Base-by-base conservation (phyloP, 2,329 filamentous ascomycete genomes). In the Sarocladium brachiariae region DNA sequence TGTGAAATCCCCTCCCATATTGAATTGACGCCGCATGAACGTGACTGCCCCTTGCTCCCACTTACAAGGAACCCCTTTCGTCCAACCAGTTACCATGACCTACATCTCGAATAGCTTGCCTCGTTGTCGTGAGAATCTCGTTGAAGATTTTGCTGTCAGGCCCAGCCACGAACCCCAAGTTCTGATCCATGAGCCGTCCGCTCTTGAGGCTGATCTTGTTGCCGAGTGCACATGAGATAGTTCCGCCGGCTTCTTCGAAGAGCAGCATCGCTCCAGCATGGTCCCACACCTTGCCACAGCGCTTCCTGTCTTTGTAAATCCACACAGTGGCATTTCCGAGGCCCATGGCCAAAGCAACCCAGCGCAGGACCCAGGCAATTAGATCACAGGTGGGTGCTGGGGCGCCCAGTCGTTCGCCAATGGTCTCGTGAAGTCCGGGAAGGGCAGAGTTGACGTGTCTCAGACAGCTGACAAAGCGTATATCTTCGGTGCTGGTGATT, bases 91-190 rank as follows among this genome's bases (percentile, higher is more conserved):
- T 5, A 13, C 25, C 55, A 19, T 61, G 60, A 0, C 60, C 56
- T 47, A 72, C 59, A 19, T 69, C 64, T 21, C 50, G 65, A 57
- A 96, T 70, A n/a, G 95, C 89, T 55, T 82, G 78, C 65, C 86
- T 86, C 2, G 97, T 92, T 4, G 80, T 87, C 57, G 81, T 75
- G 51, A 80, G 57, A 2, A 81, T 50, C 0, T 37, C 65, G 53
- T 81, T 77, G 6, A 74, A 48, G 10, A 47, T 23, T 13, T 47
- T 25, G 4, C 59, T 60, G 16, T 54, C 61, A 7, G 77, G 73
- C 2, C 77, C 77, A 0, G 76, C 78, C 4, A 81, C 71, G 39
- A 81, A 80, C 1, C 78, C 78, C 59, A 72, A 77, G 60, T 82
- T 82, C 3, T 55, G 62, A 8, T 57, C 61, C 63, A 81, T 67